Percentiles rank a stretch among this genome's conserved stretches.
These are phyloP conservation scores for Crithidia sp. DNA, from an alignment of 208 protist species.

Conservation along the genomic window DNA sequence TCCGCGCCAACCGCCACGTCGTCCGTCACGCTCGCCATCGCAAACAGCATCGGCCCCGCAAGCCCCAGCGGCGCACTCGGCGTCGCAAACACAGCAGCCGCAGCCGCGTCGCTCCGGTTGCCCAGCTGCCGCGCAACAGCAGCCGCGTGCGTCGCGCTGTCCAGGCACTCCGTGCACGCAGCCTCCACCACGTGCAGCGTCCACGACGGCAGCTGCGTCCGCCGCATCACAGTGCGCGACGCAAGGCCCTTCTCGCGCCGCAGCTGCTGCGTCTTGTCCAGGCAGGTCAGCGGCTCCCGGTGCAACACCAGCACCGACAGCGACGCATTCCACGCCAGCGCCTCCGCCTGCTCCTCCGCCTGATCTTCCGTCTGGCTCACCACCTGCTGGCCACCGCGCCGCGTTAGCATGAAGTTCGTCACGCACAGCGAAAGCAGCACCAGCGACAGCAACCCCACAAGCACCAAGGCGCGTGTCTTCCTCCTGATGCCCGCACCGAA, in stretches of 20 bases:
- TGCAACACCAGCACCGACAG: not conserved
- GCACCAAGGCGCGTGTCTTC: too few relatives aligned
- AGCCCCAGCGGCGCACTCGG: constrained; percentile 10
- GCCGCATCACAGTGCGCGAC: not conserved
- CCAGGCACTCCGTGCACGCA: constrained; percentile 3
- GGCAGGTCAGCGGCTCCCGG: not conserved
- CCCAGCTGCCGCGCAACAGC: constrained; percentile 5
- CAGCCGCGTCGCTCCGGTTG: not conserved
- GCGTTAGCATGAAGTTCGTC: too few relatives aligned
- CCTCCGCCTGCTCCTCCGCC: not conserved
- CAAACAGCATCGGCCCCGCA: constrained; percentile 22
- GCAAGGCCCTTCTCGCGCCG: not conserved
- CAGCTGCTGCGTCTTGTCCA: not conserved
- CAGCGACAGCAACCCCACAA: too few relatives aligned
- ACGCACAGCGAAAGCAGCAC: too few relatives aligned
- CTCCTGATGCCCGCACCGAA: too few relatives aligned
- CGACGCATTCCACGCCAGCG: not conserved
- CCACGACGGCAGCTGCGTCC: not conserved
- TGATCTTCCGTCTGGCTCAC: too few relatives aligned
- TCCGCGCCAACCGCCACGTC: constrained; percentile 16
- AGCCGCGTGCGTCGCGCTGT: constrained; percentile 8
- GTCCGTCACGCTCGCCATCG: constrained; percentile 31
- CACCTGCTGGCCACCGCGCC: too few relatives aligned
- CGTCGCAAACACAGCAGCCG: constrained; percentile 12
- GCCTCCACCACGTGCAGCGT: not conserved